These are phyloP conservation scores for Dryas drummondii DNA, from an alignment of 306 rosid species.

Conservation along the genomic window DNA sequence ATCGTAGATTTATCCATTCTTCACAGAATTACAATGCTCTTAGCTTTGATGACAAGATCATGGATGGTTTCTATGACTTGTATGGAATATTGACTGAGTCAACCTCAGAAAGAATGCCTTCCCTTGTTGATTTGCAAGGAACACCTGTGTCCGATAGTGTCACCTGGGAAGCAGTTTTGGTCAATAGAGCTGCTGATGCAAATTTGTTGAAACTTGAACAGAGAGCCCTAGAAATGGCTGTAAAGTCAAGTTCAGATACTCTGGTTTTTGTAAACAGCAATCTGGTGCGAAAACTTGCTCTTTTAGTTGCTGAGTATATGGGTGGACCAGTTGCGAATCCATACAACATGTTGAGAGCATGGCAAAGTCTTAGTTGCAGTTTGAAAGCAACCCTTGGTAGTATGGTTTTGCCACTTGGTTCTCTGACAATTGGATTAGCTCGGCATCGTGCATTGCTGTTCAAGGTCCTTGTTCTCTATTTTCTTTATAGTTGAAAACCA, in stretches of 20 bases:
- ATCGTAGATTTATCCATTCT: slow-evolving; percentile 87
- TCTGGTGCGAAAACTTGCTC: slow-evolving; percentile 75
- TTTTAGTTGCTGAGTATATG: slow-evolving; percentile 86
- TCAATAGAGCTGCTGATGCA: slow-evolving; percentile 80
- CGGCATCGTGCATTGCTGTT: slow-evolving; percentile 97
- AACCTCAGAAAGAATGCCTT: slow-evolving; percentile 75
- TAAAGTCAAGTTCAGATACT: slow-evolving; percentile 50
- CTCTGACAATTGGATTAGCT: slow-evolving; percentile 85
- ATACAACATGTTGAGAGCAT: slow-evolving; percentile 65
- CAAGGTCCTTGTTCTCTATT: slow-evolving; percentile 55
- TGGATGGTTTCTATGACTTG: slow-evolving; percentile 97
- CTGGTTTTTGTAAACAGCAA: slow-evolving; percentile 46
- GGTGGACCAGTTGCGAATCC: slow-evolving; percentile 93
- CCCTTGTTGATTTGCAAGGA: slow-evolving; percentile 92
- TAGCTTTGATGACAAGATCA: slow-evolving; percentile 88
- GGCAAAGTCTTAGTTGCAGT: slow-evolving; percentile 71
- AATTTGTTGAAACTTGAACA: slow-evolving; percentile 82
- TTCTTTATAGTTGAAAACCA: slow-evolving; percentile 1
- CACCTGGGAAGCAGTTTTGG: slow-evolving; percentile 91
- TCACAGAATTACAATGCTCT: slow-evolving; percentile 97
- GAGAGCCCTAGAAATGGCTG: slow-evolving; percentile 63
- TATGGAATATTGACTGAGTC: slow-evolving; percentile 68
- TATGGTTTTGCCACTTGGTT: slow-evolving; percentile 94
- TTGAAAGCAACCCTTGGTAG: slow-evolving; percentile 89
- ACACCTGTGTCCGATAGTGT: slow-evolving; percentile 64